These are phyloP conservation scores for Silene coronaria DNA, from an alignment of 179 eudicot genomes.

Conservation along the genomic window DNA sequence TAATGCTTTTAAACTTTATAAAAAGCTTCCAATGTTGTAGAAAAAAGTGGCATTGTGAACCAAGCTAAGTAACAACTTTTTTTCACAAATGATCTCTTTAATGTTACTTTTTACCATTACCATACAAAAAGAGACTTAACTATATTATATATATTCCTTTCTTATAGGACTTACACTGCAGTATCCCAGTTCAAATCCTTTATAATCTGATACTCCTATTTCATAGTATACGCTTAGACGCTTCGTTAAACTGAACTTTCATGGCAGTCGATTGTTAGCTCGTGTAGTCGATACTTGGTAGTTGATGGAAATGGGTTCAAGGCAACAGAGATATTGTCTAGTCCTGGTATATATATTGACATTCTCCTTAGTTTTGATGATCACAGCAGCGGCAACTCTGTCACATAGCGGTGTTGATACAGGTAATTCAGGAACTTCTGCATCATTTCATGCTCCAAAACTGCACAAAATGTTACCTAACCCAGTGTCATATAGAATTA, in stretches of 20 bases:
- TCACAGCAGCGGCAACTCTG: conserved; percentile 13
- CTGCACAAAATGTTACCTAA: neutral
- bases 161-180: conserved; percentile 19
- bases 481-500: no score
- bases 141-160: conserved; percentile 20
- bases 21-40: conserved; percentile 7
- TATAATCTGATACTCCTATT: neutral
- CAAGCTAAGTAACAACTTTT: conserved; percentile 26
- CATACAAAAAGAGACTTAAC: conserved; percentile 13
- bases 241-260: neutral
- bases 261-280: neutral
- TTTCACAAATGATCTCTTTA: conserved; percentile 6
- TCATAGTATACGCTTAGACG: neutral
- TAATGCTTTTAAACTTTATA: conserved; percentile 3
- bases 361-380: conserved; percentile 10
- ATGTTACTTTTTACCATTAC: conserved; percentile 9
- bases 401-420: neutral
- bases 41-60: conserved; percentile 10
- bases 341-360: conserved; percentile 11
- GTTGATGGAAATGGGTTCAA: conserved; percentile 5
- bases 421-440: conserved; percentile 18
- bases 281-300: neutral
- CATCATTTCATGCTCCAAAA: neutral
- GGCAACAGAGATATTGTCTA: neutral
- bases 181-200: conserved; percentile 16